phyloP scores from a whole-genome alignment of 768 basidiomycete genomes.

The Cyathus striatus region DNA sequence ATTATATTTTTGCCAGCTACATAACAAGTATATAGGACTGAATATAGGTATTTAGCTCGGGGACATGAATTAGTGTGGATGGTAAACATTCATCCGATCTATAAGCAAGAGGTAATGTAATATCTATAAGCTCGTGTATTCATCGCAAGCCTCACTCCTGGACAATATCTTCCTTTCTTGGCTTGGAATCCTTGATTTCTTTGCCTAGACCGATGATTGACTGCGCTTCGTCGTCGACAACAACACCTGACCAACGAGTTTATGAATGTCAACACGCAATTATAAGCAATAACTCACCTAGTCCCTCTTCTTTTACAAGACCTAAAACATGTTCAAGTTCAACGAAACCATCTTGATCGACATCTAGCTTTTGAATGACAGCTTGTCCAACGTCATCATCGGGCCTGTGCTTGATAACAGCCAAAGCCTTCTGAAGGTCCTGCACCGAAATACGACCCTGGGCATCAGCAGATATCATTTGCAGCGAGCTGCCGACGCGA shows the following conservation, averaged over 20 bases:
- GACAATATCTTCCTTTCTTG: slow-evolving; percentile 96
- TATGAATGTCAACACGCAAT: neutral
- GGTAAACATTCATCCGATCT: too few species aligned
- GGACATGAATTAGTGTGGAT: too few species aligned
- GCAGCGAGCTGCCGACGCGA: slow-evolving; percentile 78
- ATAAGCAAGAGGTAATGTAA: neutral
- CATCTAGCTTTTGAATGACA: slow-evolving; percentile 90
- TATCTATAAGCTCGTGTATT: neutral
- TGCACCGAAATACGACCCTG: slow-evolving; percentile 86
- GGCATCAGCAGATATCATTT: slow-evolving; percentile 80
- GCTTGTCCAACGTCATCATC: slow-evolving; percentile 84
- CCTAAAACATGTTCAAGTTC: slow-evolving; percentile 93
- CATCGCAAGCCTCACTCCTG: slow-evolving; percentile 65
- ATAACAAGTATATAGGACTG: too few species aligned
- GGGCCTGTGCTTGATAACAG: slow-evolving; percentile 91
- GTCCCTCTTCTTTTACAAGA: slow-evolving; percentile 80
- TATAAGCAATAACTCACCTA: slow-evolving; percentile 43
- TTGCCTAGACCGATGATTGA: slow-evolving; percentile 78
- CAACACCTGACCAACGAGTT: slow-evolving; percentile 46
- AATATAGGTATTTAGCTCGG: too few species aligned
- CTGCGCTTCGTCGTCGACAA: slow-evolving; percentile 82
- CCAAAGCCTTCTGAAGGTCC: slow-evolving; percentile 86
- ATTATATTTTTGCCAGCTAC: too few species aligned
- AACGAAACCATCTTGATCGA: slow-evolving; percentile 93
- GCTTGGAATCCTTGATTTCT: slow-evolving; percentile 74